Evolutionary conservation across 164 flowering plant genomes (phyloP).

Genomic region (Macadamia integrifolia): DNA sequence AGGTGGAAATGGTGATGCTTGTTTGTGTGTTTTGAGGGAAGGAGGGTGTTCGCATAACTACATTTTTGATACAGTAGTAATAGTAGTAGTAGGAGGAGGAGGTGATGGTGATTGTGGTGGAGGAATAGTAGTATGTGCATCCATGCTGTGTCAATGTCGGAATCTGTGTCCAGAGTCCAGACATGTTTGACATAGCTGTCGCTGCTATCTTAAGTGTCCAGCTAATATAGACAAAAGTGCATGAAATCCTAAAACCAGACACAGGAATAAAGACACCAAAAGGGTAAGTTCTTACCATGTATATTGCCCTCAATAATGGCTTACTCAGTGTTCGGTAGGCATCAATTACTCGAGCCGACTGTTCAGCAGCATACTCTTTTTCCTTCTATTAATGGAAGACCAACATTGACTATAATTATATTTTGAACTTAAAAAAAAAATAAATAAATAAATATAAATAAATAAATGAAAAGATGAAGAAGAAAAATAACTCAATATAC

Average conservation of each 20-base stretch:
- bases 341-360: constrained; percentile 85
- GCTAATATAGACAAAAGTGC: no score
- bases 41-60: no score
- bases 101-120: no score
- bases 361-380: constrained; percentile 86
- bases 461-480: background rate
- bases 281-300: constrained; percentile 46
- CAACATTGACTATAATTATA: no score
- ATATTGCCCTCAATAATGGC: constrained; percentile 72
- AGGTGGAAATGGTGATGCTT: no score
- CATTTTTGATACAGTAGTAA: background rate
- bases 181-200: no score
- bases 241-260: background rate
- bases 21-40: no score
- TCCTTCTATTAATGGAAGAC: constrained; percentile 44
- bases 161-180: no score
- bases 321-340: constrained; percentile 75
- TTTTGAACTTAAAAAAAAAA: background rate
- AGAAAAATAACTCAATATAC: background rate
- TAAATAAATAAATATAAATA: background rate
- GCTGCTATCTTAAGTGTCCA: no score
- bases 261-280: constrained; percentile 1
- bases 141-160: no score
- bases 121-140: no score
- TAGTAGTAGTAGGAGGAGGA: background rate